Evolutionary conservation across 768 basidiomycete genomes (phyloP).

Genomic region (Cubamyces lactineus): DNA sequence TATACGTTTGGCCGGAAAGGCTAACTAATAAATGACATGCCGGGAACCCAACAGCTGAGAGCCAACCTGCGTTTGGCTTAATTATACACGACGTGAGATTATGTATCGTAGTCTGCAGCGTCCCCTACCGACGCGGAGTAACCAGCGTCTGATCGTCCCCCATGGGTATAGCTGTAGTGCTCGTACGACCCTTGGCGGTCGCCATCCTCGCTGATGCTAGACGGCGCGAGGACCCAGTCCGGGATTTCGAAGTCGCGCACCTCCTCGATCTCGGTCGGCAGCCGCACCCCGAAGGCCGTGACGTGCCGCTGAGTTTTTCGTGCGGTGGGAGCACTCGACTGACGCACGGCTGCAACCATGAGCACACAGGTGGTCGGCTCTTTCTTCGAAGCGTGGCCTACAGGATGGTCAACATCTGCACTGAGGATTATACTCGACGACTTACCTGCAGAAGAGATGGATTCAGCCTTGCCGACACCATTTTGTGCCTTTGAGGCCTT

Average conservation of each 20-base stretch:
- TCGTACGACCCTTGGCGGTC: slow-evolving; percentile 13
- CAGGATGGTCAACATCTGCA: slow-evolving; percentile 11
- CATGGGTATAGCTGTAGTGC: slow-evolving; percentile 19
- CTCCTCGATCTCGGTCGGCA: slow-evolving; percentile 53
- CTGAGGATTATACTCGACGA: background rate
- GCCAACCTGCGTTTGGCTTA: background rate
- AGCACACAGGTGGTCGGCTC: slow-evolving; percentile 37
- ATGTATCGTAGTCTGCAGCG: slow-evolving; percentile 9
- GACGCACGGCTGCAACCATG: slow-evolving; percentile 56
- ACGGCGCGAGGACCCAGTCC: slow-evolving; percentile 45
- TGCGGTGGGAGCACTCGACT: slow-evolving; percentile 44
- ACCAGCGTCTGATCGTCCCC: slow-evolving; percentile 10
- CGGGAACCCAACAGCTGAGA: background rate
- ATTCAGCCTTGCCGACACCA: slow-evolving; percentile 6
- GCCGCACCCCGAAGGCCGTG: slow-evolving; percentile 61
- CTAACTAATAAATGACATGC: slow-evolving; percentile 10
- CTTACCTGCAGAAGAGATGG: slow-evolving; percentile 18
- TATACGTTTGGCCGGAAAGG: slow-evolving; percentile 11
- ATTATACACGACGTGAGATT: slow-evolving; percentile 2
- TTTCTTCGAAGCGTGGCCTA: slow-evolving; percentile 18
- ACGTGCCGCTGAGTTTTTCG: slow-evolving; percentile 56
- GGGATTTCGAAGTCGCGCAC: slow-evolving; percentile 61
- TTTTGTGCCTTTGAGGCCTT: slow-evolving; percentile 10
- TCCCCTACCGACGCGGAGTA: slow-evolving; percentile 13
- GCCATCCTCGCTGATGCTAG: slow-evolving; percentile 18